Evolutionary conservation across 2,329 filamentous ascomycete species (phyloP), one percentile per base, ranked within the genome.

Genomic region (Sordariomycetes sp.): DNA sequence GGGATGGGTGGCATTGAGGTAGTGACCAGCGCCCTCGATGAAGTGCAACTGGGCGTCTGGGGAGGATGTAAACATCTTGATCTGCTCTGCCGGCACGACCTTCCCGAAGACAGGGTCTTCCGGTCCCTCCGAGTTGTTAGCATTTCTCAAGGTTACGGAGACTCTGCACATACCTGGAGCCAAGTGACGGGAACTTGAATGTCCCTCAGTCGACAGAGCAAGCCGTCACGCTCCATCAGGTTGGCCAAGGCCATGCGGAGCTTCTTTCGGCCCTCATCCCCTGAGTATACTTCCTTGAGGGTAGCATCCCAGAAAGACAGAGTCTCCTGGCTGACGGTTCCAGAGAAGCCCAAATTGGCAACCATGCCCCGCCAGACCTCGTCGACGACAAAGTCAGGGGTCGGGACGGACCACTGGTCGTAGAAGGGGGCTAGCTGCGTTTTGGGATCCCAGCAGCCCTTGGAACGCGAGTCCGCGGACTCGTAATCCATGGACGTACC

Each of bases 71-170:
- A 73, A 72, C 7, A 68, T 48, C 48, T 68, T 60, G 40, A 72
- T 68, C 19, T 73, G 64, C 45, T 71, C 66, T 8, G 48, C 42
- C 1, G 65, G 59, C 14, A 66, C 46, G 3, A 40, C 46, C 51
- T 82, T 78, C 16, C 86, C 86, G 1, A 71, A 75, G n/a, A 71
- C 63, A 3, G 76, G 78, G 50, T 95, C 86, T 50, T 83, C 75
- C 26, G 90, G 90, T 3, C 87, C 94, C 42, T 98, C 67, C n/a
- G 63, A 9, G 20, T 34, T 23, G 27, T 48, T 23, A 46, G 40
- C 28, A 19, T 1, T 10, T 19, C 18, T 12, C 7, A 30, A 19
- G 21, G 21, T 24, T n/a, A 24, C 21, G n/a, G 21, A 8, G 8
- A 24, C 21, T 24, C 21, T 24, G 21, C 8, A 9, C 15, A 8